Conservation (phyloP, 345 rosid species). For the Hibiscus trionum region DNA sequence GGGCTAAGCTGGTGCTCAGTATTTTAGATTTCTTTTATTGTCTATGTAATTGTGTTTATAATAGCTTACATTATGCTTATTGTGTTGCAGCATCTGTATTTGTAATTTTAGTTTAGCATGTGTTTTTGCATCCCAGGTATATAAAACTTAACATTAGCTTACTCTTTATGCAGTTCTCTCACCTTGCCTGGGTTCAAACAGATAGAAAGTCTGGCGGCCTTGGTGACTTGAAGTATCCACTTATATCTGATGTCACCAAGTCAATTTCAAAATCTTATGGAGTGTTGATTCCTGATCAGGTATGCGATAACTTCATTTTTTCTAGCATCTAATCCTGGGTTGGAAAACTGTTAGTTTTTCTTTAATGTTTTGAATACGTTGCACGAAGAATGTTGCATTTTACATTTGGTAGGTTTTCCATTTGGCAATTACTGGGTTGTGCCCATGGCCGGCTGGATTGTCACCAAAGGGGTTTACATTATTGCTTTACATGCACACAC, state of each 20-base stretch:
- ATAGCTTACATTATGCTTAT: background rate
- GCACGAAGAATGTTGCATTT: background rate
- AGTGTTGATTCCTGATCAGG: background rate
- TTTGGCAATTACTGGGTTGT: background rate
- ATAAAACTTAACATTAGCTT: background rate
- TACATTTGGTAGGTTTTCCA: background rate
- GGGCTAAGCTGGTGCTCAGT: background rate
- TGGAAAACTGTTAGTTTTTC: background rate
- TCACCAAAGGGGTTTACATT: background rate
- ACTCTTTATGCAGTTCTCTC: conserved; percentile 57
- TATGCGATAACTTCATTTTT: background rate
- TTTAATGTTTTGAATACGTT: background rate
- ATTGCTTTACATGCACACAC: background rate
- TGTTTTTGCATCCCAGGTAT: background rate
- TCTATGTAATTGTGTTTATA: background rate
- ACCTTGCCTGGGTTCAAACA: conserved; percentile 98
- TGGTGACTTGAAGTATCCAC: conserved; percentile 88
- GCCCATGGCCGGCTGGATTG: background rate
- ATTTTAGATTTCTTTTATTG: background rate
- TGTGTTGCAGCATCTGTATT: background rate
- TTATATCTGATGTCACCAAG: conserved; percentile 68
- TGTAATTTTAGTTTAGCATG: conserved; percentile 2
- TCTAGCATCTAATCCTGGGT: background rate
- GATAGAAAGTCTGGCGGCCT: conserved; percentile 97
- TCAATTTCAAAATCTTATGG: background rate